These are phyloP conservation scores for Emmonsia crescens DNA, from an alignment of 2,329 filamentous ascomycete genomes.

Conservation along the genomic window DNA sequence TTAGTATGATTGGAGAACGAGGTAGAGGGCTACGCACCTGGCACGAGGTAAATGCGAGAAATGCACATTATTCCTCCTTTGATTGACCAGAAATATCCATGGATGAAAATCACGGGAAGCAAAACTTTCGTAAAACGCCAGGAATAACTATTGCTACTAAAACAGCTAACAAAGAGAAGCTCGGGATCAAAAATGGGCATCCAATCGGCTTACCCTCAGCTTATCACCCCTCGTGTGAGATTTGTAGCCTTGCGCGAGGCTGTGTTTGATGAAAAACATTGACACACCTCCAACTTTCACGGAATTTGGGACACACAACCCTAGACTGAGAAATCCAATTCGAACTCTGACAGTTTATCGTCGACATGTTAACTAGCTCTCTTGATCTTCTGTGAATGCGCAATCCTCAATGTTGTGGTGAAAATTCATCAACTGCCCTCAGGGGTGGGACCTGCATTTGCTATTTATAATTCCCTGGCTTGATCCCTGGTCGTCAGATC, in stretches of 20 bases:
- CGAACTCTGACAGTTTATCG: neutral
- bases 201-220: neutral
- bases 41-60: neutral
- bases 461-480: neutral
- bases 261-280: neutral
- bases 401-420: neutral
- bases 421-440: neutral
- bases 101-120: too few relatives aligned
- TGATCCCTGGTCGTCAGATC: neutral
- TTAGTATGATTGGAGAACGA: neutral
- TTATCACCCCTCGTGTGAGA: neutral
- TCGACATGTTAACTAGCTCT: neutral
- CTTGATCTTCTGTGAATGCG: neutral
- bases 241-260: neutral
- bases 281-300: neutral
- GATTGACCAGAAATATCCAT: neutral
- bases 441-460: neutral
- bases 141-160: neutral
- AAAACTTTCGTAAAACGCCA: neutral
- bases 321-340: neutral
- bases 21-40: neutral
- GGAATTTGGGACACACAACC: neutral
- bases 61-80: neutral
- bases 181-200: neutral
- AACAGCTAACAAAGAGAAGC: neutral